Evolutionary conservation across 352 stramenopile species (phyloP).

Genomic region (Phytophthora pini): DNA sequence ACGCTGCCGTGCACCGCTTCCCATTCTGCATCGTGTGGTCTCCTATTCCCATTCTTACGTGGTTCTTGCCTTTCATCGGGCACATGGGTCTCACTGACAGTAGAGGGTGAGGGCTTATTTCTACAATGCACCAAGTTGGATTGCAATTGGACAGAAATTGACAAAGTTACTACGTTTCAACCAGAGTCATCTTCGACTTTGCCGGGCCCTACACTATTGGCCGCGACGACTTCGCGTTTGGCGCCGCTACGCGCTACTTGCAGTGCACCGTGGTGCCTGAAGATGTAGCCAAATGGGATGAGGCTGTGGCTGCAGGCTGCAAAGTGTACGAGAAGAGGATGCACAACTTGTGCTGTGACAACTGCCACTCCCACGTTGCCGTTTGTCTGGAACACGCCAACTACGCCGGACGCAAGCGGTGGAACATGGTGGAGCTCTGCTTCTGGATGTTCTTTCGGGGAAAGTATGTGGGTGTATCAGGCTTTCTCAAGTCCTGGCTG

Average conservation of each 20-base stretch:
- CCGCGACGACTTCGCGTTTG: slow-evolving; percentile 90
- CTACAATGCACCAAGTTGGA: not conserved
- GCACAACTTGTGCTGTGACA: slow-evolving; percentile 97
- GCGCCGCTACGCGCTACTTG: slow-evolving; percentile 88
- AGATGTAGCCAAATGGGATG: slow-evolving; percentile 88
- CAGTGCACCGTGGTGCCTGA: slow-evolving; percentile 63
- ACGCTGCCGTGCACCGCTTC: slow-evolving; percentile 63
- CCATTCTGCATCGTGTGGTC: slow-evolving; percentile 95
- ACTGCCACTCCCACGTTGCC: slow-evolving; percentile 97
- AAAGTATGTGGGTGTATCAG: slow-evolving; percentile 53
- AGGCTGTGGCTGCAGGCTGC: slow-evolving; percentile 88
- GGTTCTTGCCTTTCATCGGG: slow-evolving; percentile 96
- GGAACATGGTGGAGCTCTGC: slow-evolving; percentile 86
- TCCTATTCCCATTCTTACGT: slow-evolving; percentile 91
- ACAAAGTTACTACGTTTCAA: slow-evolving; percentile 14
- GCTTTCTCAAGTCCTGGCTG: slow-evolving; percentile 47
- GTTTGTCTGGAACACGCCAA: slow-evolving; percentile 69
- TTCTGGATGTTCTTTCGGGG: slow-evolving; percentile 85
- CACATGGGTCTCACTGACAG: slow-evolving; percentile 94
- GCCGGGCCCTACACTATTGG: slow-evolving; percentile 94
- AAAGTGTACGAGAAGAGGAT: slow-evolving; percentile 93
- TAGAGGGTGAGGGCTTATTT: slow-evolving; percentile 48
- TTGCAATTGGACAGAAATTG: slow-evolving; percentile 1
- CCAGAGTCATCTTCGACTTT: slow-evolving; percentile 96
- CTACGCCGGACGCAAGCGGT: slow-evolving; percentile 62